These are phyloP conservation scores for Stentor roeselii DNA, from an alignment of 73 alveolate species.

Conservation along the genomic window DNA sequence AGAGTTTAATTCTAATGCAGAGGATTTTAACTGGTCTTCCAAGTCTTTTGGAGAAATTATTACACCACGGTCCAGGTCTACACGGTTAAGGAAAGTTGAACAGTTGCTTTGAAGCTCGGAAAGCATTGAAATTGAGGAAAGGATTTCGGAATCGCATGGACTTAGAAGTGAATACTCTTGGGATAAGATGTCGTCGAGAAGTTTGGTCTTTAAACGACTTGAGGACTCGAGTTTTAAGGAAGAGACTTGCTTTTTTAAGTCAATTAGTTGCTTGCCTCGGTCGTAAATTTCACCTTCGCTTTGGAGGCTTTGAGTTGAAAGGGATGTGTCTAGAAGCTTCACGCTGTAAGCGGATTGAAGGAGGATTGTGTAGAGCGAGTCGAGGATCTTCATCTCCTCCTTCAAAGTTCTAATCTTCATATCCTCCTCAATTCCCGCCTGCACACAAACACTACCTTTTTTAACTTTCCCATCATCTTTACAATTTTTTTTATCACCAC, in stretches of 20 bases:
- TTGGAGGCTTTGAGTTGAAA: not conserved
- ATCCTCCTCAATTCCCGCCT: not conserved
- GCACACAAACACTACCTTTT: too few species aligned
- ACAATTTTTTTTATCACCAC: too few species aligned
- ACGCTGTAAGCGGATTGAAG: not conserved
- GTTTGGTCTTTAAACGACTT: not conserved
- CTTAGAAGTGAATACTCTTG: not conserved
- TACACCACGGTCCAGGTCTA: not conserved
- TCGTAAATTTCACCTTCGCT: not conserved
- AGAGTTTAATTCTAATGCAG: not conserved
- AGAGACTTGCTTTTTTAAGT: not conserved
- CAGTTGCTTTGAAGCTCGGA: not conserved
- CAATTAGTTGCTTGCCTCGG: slow-evolving; percentile 1
- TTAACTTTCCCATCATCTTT: too few species aligned
- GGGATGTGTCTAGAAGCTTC: not conserved
- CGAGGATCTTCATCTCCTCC: slow-evolving; percentile 17
- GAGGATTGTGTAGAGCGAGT: not conserved
- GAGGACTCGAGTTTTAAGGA: not conserved
- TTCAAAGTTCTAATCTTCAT: not conserved
- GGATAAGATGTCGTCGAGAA: not conserved
- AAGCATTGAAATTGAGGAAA: not conserved
- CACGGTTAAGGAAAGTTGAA: not conserved
- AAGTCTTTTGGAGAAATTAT: not conserved
- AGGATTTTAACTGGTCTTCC: not conserved
- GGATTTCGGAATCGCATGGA: not conserved